Base-by-base conservation (phyloP, 2,329 filamentous ascomycete species). In the Daldinia eschscholtzii region DNA sequence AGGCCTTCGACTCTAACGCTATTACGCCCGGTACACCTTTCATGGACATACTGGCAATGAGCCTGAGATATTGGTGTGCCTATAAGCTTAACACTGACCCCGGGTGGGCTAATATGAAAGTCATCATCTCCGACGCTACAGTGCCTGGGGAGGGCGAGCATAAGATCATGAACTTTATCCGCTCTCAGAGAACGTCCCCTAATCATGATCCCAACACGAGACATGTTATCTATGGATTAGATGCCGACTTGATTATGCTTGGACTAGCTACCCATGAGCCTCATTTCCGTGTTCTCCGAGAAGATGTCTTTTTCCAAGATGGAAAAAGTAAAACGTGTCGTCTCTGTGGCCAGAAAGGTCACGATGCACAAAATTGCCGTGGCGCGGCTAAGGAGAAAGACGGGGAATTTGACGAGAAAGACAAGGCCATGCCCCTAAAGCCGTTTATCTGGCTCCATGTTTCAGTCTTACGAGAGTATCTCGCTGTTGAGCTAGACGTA, bases 401-500 rank as follows among this genome's bases (percentile, higher is more conserved):
- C 60, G 92, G 90, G 75, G 91, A 96, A 74, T 91, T 91, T 73
- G 93, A 93, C 74, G 93, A 96, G 77, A 97, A 97, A 79, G 88
- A 93, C 70, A 89, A 90, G 71, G 87, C 85, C 42, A 82, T 85
- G 59, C 82, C 89, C 20, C 83, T 93, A 68, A 98, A 99, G 81
- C 97, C 97, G 1, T 98, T 98, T 78, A 98, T 99, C 74, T 99
- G 96, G 96, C 89, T 99, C 33, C 94, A 98, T 80, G 95, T 99
- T 62, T 91, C 93, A 28, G 87, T 98, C 58, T 83, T 99, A 62
- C 89, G 96, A 76, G 96, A 99, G 81, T 99, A 99, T 79, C 86
- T 99, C 61, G 94, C 92, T 65, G 91, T 93, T 58, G 96, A 99
- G 81, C 89, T 99, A 75, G 88, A 92, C 76, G 91, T 98, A 37